These are phyloP conservation scores for Diatrype stigma DNA, from an alignment of 2,329 filamentous ascomycete genomes.

Conservation along the genomic window DNA sequence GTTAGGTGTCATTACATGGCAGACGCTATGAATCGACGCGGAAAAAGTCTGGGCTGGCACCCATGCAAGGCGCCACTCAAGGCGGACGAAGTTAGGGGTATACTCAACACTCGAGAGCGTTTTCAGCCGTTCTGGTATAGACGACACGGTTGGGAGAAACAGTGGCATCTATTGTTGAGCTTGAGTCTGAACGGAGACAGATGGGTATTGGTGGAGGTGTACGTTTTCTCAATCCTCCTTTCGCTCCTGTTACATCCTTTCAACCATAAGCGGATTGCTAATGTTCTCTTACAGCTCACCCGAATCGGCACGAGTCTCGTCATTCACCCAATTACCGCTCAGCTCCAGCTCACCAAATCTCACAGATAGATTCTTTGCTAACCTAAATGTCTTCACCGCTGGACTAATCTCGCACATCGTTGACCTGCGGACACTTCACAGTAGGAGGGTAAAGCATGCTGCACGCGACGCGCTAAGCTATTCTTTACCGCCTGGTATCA, in stretches of 20 bases:
- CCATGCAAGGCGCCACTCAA: slow-evolving; percentile 44
- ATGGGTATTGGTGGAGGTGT: slow-evolving; percentile 73
- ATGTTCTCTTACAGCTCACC: slow-evolving; percentile 9
- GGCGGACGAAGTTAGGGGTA: slow-evolving; percentile 52
- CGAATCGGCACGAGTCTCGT: slow-evolving; percentile 18
- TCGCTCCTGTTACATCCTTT: neutral
- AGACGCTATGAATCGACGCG: slow-evolving; percentile 57
- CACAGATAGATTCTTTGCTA: slow-evolving; percentile 47
- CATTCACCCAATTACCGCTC: slow-evolving; percentile 39
- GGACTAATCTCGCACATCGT: slow-evolving; percentile 48
- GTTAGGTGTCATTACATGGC: slow-evolving; percentile 59
- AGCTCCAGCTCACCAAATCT: slow-evolving; percentile 40
- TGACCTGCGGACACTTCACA: slow-evolving; percentile 45
- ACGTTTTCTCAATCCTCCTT: slow-evolving; percentile 28
- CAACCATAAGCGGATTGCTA: slow-evolving; percentile 7
- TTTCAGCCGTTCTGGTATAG: slow-evolving; percentile 66
- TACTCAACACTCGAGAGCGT: slow-evolving; percentile 59
- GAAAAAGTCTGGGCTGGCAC: slow-evolving; percentile 63
- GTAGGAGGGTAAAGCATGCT: slow-evolving; percentile 37
- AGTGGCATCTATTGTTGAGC: slow-evolving; percentile 70
- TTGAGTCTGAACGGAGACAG: slow-evolving; percentile 69
- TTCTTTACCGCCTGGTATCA: slow-evolving; percentile 38
- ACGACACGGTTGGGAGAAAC: slow-evolving; percentile 64
- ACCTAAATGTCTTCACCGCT: slow-evolving; percentile 46
- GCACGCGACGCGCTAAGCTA: slow-evolving; percentile 31